Conservation (phyloP, 805 yeast genomes). For the Ogataea polymorpha region DNA sequence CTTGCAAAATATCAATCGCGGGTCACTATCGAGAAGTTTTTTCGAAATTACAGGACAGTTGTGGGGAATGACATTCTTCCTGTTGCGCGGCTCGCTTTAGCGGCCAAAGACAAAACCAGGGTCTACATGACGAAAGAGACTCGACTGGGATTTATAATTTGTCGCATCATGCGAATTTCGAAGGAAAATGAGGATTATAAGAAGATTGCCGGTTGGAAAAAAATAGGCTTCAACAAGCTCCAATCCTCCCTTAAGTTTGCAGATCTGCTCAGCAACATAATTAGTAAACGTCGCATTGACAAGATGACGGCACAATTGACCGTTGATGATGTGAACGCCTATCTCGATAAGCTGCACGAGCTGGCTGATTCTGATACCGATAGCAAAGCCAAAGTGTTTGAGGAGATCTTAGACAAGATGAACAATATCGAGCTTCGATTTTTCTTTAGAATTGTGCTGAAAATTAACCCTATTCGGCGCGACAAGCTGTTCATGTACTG, state of each 20-base stretch:
- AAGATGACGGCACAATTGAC: constrained; percentile 35
- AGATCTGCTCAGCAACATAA: constrained; percentile 45
- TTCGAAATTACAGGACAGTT: constrained; percentile 46
- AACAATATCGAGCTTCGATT: constrained; percentile 40
- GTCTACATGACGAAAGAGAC: constrained; percentile 63
- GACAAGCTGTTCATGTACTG: constrained; percentile 53
- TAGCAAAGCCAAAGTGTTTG: constrained; percentile 7
- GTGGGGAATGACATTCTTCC: constrained; percentile 69
- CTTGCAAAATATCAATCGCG: constrained; percentile 11
- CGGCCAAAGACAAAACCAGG: constrained; percentile 54
- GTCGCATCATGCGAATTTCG: constrained; percentile 55
- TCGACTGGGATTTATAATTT: constrained; percentile 48
- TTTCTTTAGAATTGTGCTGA: constrained; percentile 64
- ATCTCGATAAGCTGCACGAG: constrained; percentile 43
- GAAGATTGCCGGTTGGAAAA: constrained; percentile 47
- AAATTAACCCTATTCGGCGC: constrained; percentile 55
- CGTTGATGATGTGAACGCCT: constrained; percentile 47
- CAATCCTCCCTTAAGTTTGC: constrained; percentile 44
- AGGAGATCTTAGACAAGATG: constrained; percentile 48
- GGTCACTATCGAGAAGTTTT: constrained; percentile 35
- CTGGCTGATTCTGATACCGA: constrained; percentile 10
- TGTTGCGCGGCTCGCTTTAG: constrained; percentile 57
- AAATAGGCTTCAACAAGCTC: constrained; percentile 33
- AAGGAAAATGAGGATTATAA: constrained; percentile 59
- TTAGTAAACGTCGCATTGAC: constrained; percentile 47